A percentile compares a stretch with the other conserved stretches of the same genome.
These are phyloP conservation scores for Hanseniaspora guilliermondii DNA, from an alignment of 805 yeast species.

Conservation along the genomic window DNA sequence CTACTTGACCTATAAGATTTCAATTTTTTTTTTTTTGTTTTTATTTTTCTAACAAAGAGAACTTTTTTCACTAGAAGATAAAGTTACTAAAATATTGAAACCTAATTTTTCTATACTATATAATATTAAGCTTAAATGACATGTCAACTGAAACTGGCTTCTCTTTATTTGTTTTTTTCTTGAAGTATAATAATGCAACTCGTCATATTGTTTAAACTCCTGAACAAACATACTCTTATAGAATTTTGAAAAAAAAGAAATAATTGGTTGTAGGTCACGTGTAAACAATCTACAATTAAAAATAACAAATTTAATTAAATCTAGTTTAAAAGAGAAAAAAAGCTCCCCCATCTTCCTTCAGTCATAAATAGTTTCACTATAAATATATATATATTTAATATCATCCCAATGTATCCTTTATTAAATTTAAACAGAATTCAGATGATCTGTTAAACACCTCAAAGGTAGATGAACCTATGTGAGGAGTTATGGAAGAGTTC, in stretches of 20 bases:
- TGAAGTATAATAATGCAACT: too few species aligned
- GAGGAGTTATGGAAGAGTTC: slow-evolving; percentile 40
- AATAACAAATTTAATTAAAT: background rate
- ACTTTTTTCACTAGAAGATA: background rate
- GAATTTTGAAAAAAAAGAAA: too few species aligned
- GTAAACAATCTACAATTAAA: background rate
- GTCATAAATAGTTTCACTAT: too few species aligned
- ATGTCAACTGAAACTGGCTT: too few species aligned
- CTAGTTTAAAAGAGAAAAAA: background rate
- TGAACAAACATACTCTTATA: too few species aligned
- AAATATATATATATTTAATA: too few species aligned
- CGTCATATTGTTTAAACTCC: too few species aligned
- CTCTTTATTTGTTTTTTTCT: too few species aligned
- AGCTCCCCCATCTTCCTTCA: too few species aligned
- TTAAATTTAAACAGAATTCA: slow-evolving; percentile 29
- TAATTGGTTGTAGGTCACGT: background rate
- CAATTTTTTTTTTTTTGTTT: background rate
- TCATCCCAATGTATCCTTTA: background rate
- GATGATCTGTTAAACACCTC: slow-evolving; percentile 36
- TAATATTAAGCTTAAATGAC: too few species aligned
- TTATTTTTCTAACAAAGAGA: background rate
- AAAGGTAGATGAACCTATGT: slow-evolving; percentile 46
- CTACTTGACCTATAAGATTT: background rate
- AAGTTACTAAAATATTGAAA: too few species aligned
- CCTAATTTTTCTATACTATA: too few species aligned